Base-by-base conservation (phyloP, 306 rosid genomes). In the Sicyos edulis region DNA sequence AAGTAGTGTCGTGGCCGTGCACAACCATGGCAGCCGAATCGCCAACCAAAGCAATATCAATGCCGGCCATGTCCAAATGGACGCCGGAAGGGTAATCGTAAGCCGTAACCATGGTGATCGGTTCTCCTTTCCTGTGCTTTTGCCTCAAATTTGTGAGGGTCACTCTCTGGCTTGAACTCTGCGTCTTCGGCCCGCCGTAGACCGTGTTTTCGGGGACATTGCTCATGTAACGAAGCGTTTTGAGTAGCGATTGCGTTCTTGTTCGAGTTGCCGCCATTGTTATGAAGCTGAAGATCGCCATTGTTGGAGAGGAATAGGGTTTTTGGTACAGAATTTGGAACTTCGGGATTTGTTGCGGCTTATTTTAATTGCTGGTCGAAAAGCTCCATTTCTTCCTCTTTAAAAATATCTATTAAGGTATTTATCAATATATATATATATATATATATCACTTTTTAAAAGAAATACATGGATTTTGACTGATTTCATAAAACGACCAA, bases 11-110 rank as follows among this genome's bases (percentile, higher is more conserved):
- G 24, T 91, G 79, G 1, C 97, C 98, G n/a, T 90, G 98, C 15
- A 93, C 97, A 14, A 90, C 98, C 98, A 93, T 93, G 75, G 98
- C 61, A 0, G 88, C 96, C 7, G 98, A 93, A 75, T 93, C 98
- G 0, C 98, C 97, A 17, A 90, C 98, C 4, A 93, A 85, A 21
- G 88, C 85, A 8, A 93, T 53, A 71, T 91, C 92, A 10, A 91
- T 79, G 8, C 76, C 87, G 32, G 92, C 96, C 45, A 73, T 81
- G 40, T 91, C 92, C 3, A 91, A 11, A 77, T 91, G 97, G 45
- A 91, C 92, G 0, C 87, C 97, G 0, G 97, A 78, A 2, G 98
- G 95, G 86, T 93, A 93, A 73, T 93, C 98, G 44, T 93, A 93
- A 37, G 98, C 96, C n/a, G 98, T 93, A 44, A 93, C 97, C 78